These are phyloP conservation scores for Colletotrichum shisoi DNA, from an alignment of 2,329 filamentous ascomycete species.

Conservation along the genomic window DNA sequence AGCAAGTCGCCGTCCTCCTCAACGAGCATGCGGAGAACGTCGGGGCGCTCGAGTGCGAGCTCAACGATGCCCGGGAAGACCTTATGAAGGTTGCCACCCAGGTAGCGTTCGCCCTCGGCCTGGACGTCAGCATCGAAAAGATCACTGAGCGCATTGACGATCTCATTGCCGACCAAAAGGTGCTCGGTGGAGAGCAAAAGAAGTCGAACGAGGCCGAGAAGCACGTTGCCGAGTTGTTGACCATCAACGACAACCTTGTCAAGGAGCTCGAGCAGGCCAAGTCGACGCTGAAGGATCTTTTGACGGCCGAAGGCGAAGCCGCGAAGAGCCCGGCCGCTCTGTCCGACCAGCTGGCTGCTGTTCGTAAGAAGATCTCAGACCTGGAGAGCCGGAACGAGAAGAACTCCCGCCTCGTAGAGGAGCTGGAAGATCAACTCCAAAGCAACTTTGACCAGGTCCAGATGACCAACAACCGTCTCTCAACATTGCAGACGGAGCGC, in stretches of 20 bases:
- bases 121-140: slow-evolving; percentile 73
- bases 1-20: slow-evolving; percentile 66
- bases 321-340: slow-evolving; percentile 58
- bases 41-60: slow-evolving; percentile 66
- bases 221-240: slow-evolving; percentile 63
- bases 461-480: slow-evolving; percentile 82
- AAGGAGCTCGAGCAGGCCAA: slow-evolving; percentile 70
- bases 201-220: slow-evolving; percentile 65
- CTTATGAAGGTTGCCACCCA: slow-evolving; percentile 70
- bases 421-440: slow-evolving; percentile 95
- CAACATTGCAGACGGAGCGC: slow-evolving; percentile 78
- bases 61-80: slow-evolving; percentile 71
- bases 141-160: slow-evolving; percentile 68
- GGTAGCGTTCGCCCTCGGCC: slow-evolving; percentile 66
- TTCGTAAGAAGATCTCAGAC: slow-evolving; percentile 72
- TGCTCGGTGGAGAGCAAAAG: slow-evolving; percentile 65
- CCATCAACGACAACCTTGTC: slow-evolving; percentile 66
- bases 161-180: slow-evolving; percentile 66
- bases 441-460: slow-evolving; percentile 95
- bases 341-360: slow-evolving; percentile 63
- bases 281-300: slow-evolving; percentile 60
- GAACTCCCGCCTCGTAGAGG: slow-evolving; percentile 89
- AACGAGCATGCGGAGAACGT: slow-evolving; percentile 66
- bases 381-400: slow-evolving; percentile 80
- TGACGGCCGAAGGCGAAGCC: slow-evolving; percentile 59